Percentiles rank a stretch among this genome's conserved stretches.
These are phyloP conservation scores for Biscogniauxia marginata DNA, from an alignment of 2,329 filamentous ascomycete genomes.

Conservation along the genomic window DNA sequence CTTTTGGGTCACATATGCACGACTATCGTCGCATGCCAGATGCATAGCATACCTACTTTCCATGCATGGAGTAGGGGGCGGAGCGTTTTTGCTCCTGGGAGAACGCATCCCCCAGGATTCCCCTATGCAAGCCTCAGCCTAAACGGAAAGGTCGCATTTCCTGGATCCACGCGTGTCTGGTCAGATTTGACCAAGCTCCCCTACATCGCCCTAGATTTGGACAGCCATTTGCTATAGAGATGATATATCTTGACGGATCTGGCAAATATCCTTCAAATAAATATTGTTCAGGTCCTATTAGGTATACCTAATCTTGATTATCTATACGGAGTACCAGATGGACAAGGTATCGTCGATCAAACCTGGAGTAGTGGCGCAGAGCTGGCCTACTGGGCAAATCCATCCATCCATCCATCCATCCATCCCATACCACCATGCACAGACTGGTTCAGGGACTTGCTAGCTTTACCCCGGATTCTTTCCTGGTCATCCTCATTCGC, in stretches of 20 bases:
- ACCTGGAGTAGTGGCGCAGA: background rate
- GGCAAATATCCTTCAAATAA: background rate
- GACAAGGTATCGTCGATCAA: background rate
- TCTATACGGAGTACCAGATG: background rate
- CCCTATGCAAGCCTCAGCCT: conserved; percentile 29
- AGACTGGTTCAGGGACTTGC: conserved; percentile 5
- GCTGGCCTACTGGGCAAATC: background rate
- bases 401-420: too few species aligned
- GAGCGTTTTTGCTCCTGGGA: background rate
- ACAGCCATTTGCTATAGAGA: background rate
- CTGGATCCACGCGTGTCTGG: conserved; percentile 1
- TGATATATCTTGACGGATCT: background rate
- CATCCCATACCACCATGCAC: background rate
- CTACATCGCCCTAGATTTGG: background rate
- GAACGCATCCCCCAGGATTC: conserved; percentile 10
- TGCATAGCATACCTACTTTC: background rate
- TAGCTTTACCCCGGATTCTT: conserved; percentile 31
- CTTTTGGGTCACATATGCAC: background rate
- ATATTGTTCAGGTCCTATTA: background rate
- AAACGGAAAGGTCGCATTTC: conserved; percentile 24
- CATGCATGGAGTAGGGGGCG: background rate
- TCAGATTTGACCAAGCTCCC: background rate
- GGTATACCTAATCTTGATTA: background rate
- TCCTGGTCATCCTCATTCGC: conserved; percentile 14
- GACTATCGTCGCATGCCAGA: background rate